phyloP scores from a whole-genome alignment of 2,329 filamentous ascomycete genomes.

The Pochonia chlamydosporia region DNA sequence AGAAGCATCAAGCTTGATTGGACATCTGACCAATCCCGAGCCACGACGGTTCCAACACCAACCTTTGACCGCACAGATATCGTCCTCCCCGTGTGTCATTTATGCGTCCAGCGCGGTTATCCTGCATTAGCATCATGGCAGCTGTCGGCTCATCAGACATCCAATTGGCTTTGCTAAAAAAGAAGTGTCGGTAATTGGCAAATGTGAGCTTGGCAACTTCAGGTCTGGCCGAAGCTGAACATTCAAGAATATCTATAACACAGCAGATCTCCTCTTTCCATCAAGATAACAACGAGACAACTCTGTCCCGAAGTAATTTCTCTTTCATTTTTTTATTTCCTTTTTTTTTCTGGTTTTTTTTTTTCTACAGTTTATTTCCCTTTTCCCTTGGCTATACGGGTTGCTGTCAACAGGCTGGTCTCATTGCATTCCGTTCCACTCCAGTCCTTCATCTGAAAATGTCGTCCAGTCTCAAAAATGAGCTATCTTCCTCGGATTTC shows the following conservation, averaged over 20 bases:
- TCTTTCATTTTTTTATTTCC: slow-evolving; percentile 10
- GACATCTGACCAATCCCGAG: slow-evolving; percentile 4
- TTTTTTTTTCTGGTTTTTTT: slow-evolving; percentile 1
- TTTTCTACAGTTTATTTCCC: background rate
- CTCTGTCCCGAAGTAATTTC: background rate
- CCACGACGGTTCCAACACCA: background rate
- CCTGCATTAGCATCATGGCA: slow-evolving; percentile 14
- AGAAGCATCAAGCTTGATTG: background rate
- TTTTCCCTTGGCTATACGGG: no score
- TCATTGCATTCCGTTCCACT: background rate
- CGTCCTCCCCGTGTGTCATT: background rate
- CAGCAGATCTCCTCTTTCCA: background rate
- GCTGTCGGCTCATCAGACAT: background rate
- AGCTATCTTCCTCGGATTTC: slow-evolving; percentile 40
- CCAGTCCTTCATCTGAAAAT: slow-evolving; percentile 13
- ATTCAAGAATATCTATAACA: slow-evolving; percentile 2
- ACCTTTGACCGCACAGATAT: background rate
- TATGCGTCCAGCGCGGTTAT: slow-evolving; percentile 15
- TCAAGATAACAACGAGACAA: background rate
- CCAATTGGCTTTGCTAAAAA: background rate
- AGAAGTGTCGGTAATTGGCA: background rate
- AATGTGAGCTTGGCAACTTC: background rate
- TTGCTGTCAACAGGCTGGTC: no score
- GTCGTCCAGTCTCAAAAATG: slow-evolving; percentile 29
- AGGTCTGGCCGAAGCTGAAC: background rate